Conservation (phyloP, 1,139 yeast genomes). For the Suhomyces choctaworum region DNA sequence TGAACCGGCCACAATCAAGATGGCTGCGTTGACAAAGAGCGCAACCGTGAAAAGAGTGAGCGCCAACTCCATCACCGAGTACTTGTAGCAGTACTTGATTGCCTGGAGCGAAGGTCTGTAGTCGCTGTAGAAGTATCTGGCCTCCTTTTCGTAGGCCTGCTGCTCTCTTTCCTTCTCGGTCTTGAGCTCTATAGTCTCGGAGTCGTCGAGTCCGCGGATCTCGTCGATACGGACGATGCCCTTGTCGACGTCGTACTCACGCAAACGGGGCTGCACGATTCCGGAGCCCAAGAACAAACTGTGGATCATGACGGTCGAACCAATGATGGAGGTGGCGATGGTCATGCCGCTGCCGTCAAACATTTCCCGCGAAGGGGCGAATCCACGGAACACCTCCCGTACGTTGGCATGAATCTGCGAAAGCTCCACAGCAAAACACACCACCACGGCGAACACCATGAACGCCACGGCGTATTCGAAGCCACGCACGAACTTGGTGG, state of each 20-base stretch:
- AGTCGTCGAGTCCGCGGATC: slow-evolving; percentile 8
- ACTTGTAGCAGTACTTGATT: slow-evolving; percentile 62
- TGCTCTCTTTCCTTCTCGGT: slow-evolving; percentile 18
- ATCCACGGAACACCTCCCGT: slow-evolving; percentile 65
- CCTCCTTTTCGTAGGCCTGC: slow-evolving; percentile 13
- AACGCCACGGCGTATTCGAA: slow-evolving; percentile 69
- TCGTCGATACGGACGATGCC: slow-evolving; percentile 37
- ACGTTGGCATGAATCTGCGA: slow-evolving; percentile 52
- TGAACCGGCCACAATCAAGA: slow-evolving; percentile 72
- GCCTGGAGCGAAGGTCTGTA: slow-evolving; percentile 70
- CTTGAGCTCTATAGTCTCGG: slow-evolving; percentile 3
- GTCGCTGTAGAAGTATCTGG: slow-evolving; percentile 25
- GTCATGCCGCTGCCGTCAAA: slow-evolving; percentile 65
- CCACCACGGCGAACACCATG: slow-evolving; percentile 66
- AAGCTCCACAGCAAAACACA: slow-evolving; percentile 71
- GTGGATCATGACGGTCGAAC: slow-evolving; percentile 86
- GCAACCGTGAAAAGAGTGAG: slow-evolving; percentile 70
- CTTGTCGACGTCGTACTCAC: slow-evolving; percentile 56
- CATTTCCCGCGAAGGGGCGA: slow-evolving; percentile 64
- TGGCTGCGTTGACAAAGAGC: slow-evolving; percentile 71
- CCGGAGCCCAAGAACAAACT: slow-evolving; percentile 75
- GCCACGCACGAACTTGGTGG: slow-evolving; percentile 59
- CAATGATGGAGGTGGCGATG: slow-evolving; percentile 73
- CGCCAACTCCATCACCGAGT: slow-evolving; percentile 65
- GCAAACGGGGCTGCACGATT: slow-evolving; percentile 67